A percentile compares a stretch with the other conserved stretches of the same genome.
These are phyloP conservation scores for Penicillium brevicompactum DNA, from an alignment of 2,329 filamentous ascomycete species.

Conservation along the genomic window DNA sequence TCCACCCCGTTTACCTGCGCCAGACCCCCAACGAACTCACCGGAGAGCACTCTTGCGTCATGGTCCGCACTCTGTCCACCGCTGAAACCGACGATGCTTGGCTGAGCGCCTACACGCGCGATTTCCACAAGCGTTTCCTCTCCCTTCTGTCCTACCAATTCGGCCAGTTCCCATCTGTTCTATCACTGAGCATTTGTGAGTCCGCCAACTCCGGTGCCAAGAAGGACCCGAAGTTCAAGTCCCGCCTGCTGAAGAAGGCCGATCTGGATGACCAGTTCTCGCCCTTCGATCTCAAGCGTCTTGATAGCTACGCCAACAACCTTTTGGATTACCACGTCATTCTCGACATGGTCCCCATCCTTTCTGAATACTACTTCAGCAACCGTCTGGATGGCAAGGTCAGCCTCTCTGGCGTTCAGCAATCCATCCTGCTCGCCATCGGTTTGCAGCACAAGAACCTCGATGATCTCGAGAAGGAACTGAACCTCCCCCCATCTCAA, in stretches of 20 bases:
- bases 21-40: slow-evolving; percentile 97
- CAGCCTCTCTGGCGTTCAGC: slow-evolving; percentile 78
- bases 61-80: slow-evolving; percentile 75
- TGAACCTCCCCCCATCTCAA: slow-evolving; percentile 73
- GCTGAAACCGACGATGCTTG: slow-evolving; percentile 69
- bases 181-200: slow-evolving; percentile 85
- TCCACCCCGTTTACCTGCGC: slow-evolving; percentile 87
- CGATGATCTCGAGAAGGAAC: slow-evolving; percentile 76
- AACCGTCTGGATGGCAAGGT: slow-evolving; percentile 69
- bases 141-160: slow-evolving; percentile 91
- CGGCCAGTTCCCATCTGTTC: slow-evolving; percentile 73
- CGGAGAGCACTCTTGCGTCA: slow-evolving; percentile 96
- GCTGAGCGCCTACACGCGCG: slow-evolving; percentile 86
- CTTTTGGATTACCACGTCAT: slow-evolving; percentile 98
- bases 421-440: slow-evolving; percentile 83
- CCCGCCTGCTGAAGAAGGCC: slow-evolving; percentile 65
- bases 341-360: slow-evolving; percentile 81
- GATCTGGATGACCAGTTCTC: slow-evolving; percentile 79
- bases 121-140: slow-evolving; percentile 94
- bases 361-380: slow-evolving; percentile 83
- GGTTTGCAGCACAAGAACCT: slow-evolving; percentile 90
- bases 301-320: slow-evolving; percentile 95
- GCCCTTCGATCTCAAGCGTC: slow-evolving; percentile 90
- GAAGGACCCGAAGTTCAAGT: slow-evolving; percentile 59
- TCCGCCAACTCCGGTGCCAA: slow-evolving; percentile 74